phyloP scores from a whole-genome alignment of 2,329 filamentous ascomycete species.

The Diaporthe destruens region DNA sequence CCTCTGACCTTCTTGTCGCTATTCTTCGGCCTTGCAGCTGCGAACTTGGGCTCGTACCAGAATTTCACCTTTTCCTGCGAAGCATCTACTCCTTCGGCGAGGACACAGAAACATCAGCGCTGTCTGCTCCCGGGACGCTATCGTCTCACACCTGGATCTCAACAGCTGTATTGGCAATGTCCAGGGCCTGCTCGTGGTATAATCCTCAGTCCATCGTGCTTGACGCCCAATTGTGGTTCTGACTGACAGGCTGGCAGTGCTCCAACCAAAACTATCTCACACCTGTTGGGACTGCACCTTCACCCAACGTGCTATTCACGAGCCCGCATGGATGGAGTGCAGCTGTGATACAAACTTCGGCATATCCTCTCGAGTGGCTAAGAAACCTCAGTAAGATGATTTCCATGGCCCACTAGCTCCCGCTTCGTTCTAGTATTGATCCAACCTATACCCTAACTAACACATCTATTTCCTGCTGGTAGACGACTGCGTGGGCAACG shows the following conservation, averaged over 20 bases:
- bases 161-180: constrained; percentile 12
- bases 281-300: constrained; percentile 10
- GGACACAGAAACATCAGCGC: constrained; percentile 7
- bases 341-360: background rate
- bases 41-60: constrained; percentile 14
- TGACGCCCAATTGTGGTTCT: background rate
- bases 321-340: constrained; percentile 5
- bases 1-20: background rate
- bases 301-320: background rate
- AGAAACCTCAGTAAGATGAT: background rate
- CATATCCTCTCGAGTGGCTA: background rate
- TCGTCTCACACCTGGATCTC: background rate
- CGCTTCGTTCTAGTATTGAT: background rate
- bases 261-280: background rate
- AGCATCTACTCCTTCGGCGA: constrained; percentile 3
- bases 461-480: background rate
- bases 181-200: constrained; percentile 13
- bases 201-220: background rate
- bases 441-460: background rate
- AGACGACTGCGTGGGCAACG: constrained; percentile 17
- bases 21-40: background rate
- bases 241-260: background rate
- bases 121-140: background rate
- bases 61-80: constrained; percentile 16
- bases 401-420: background rate